phyloP scores from a whole-genome alignment of 163 green algal genomes.

The Scenedesmus sp. region DNA sequence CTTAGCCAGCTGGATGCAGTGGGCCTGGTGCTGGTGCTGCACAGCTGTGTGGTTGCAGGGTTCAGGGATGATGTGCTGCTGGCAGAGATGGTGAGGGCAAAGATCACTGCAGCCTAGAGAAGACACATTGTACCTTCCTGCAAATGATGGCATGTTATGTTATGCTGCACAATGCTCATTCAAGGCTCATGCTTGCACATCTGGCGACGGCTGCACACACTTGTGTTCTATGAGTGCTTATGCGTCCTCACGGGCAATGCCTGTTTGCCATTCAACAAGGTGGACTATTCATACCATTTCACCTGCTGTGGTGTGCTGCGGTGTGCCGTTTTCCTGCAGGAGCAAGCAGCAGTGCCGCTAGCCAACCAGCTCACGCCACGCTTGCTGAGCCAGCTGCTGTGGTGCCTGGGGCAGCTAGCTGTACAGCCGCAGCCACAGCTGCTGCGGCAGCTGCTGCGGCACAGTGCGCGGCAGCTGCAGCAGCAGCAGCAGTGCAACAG shows the following conservation, averaged over 20 bases:
- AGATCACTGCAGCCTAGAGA: too few species aligned
- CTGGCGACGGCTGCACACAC: too few species aligned
- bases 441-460: neutral
- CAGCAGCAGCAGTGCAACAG: neutral
- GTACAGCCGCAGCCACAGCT: slow-evolving; percentile 12
- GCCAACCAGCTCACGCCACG: neutral
- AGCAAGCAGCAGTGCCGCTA: neutral
- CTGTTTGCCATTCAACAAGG: too few species aligned
- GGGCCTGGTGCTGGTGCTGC: slow-evolving; percentile 20
- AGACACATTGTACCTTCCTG: neutral
- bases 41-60: neutral
- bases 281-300: neutral
- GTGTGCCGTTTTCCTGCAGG: neutral
- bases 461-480: slow-evolving; percentile 2
- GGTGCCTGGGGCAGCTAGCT: neutral
- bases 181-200: too few species aligned
- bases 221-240: too few species aligned
- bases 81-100: slow-evolving; percentile 22
- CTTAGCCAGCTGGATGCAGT: slow-evolving; percentile 10
- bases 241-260: too few species aligned
- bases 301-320: neutral
- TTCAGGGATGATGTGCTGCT: slow-evolving; percentile 11
- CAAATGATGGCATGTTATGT: neutral
- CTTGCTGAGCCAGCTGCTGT: slow-evolving; percentile 16
- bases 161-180: neutral